phyloP scores from a whole-genome alignment of 495 filamentous ascomycete species.

The Daldinia childiae region DNA sequence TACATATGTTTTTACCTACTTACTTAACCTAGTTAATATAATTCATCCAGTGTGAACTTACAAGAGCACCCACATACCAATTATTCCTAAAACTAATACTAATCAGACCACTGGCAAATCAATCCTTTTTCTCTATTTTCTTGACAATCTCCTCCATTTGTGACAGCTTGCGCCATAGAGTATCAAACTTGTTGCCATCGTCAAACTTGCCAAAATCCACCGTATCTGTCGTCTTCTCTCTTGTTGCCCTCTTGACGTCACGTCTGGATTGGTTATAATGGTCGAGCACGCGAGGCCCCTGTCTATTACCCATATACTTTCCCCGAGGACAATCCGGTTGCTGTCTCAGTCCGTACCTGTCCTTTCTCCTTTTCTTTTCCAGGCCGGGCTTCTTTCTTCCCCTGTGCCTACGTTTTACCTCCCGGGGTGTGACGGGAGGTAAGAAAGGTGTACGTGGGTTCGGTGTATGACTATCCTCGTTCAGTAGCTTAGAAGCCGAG shows the following conservation, averaged over 20 bases:
- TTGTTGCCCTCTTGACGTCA: conserved; percentile 6
- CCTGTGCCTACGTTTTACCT: not conserved
- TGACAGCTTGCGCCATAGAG: conserved; percentile 1
- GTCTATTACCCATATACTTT: not conserved
- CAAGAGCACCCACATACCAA: not conserved
- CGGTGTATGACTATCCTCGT: not conserved
- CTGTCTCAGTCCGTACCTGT: not conserved
- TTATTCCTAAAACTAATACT: not conserved
- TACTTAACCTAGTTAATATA: not conserved
- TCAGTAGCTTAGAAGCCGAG: not conserved
- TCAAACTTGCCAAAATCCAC: conserved; percentile 10
- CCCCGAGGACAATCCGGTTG: not conserved
- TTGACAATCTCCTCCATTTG: not conserved
- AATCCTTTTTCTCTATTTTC: not conserved
- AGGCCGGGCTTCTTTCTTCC: not conserved
- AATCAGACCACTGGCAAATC: not conserved
- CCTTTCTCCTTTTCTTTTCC: not conserved
- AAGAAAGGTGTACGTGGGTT: not conserved
- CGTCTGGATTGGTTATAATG: not conserved
- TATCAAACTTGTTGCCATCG: not conserved
- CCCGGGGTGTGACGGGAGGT: not conserved
- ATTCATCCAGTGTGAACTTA: not conserved
- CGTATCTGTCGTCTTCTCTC: conserved; percentile 20
- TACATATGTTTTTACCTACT: not conserved
- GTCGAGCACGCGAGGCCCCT: not conserved